Evolutionary conservation across 2,329 filamentous ascomycete genomes (phyloP), one percentile per base, ranked within the genome.

Genomic region (Ophiostoma montium): DNA sequence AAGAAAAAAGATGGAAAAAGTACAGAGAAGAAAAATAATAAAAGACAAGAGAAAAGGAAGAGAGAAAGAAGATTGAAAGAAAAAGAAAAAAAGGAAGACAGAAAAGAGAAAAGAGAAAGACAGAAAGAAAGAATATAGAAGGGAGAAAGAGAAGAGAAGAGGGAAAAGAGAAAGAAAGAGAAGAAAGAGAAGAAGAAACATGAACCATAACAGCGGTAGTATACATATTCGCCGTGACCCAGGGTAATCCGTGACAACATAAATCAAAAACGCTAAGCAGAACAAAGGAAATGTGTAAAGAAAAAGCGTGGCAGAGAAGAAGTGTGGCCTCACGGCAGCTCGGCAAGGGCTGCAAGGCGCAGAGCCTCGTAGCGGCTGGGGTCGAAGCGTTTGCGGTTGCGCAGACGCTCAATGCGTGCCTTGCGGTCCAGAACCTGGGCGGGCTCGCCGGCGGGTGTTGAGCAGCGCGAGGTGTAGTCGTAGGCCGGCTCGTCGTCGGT

Each of bases 341-440:
- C 76, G 2, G 69, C 68, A 49, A 78, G 61, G 35, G 69, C 74
- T 46, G 63, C 66, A 55, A 73, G 71, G 13, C 72, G 63, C 9
- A 79, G 63, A 18, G 67, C 66, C 58, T 75, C 70, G 57, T 80
- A 79, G 35, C 71, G 66, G 41, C 63, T 60, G 6, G 63, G 62
- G 53, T 80, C 70, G 54, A 80, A 80, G 19, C 75, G 69, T 55
- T 70, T 70, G 27, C 76, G 64, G 57, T 68, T 68, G 18, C 73
- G 69, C 11, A 80, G 61, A 10, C 70, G 66, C 61, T 75, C 72
- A 54, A 79, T 77, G 21, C 75, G 68, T 7, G 70, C 65, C 51
- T 67, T 64, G 3, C 75, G 61, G 32, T 75, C 71, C 16, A 66
- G 56, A 2, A 57, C 55, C 16, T 64, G 64, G 48, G 63, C 55